phyloP scores from a whole-genome alignment of 1,139 yeast species.

The Candida frijolesensis region DNA sequence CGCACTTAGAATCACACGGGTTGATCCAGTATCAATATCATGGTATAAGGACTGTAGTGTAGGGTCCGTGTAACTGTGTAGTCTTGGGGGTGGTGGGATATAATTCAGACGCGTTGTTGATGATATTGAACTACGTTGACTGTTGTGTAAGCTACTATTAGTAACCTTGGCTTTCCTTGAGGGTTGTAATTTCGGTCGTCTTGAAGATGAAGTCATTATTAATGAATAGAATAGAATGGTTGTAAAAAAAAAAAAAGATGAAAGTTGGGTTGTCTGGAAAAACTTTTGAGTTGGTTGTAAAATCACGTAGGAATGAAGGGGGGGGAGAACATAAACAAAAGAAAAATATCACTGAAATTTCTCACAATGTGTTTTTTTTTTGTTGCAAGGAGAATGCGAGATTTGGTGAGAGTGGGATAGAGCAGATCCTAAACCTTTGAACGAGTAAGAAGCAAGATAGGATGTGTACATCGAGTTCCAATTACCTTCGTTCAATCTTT shows the following conservation, averaged over 20 bases:
- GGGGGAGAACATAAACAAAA: background rate
- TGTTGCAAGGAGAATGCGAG: no score
- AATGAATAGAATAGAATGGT: background rate
- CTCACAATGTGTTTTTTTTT: no score
- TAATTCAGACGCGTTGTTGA: slow-evolving; percentile 5
- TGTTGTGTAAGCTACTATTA: no score
- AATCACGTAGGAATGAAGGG: background rate
- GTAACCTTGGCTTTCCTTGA: background rate
- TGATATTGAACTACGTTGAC: background rate
- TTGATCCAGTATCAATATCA: background rate
- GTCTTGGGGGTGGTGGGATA: slow-evolving; percentile 1
- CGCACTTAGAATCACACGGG: background rate
- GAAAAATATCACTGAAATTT: background rate
- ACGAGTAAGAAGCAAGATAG: no score
- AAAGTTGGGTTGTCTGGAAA: slow-evolving; percentile 1
- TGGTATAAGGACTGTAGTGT: background rate
- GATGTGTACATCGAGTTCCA: no score
- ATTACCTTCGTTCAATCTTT: no score
- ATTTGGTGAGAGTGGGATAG: no score
- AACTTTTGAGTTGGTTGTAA: background rate
- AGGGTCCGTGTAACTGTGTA: slow-evolving; percentile 6
- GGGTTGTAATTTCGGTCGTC: slow-evolving; percentile 2
- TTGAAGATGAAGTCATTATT: no score
- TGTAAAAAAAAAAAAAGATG: background rate
- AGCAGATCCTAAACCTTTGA: no score